Base-by-base conservation (phyloP, 2,329 filamentous ascomycete genomes). In the Aspergillus fumigatiaffinis region DNA sequence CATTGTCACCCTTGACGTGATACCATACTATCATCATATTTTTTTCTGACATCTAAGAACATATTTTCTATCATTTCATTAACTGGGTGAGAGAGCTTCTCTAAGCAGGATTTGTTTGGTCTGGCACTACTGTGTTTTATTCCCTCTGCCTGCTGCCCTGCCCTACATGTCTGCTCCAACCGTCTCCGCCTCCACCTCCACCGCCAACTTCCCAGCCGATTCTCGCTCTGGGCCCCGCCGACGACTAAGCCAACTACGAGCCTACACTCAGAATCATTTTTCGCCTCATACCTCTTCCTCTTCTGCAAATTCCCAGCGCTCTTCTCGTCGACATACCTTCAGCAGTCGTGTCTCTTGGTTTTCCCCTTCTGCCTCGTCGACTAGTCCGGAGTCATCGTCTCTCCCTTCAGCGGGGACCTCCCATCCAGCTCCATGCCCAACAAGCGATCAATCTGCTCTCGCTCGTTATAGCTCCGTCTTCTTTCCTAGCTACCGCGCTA, bases 211-310 rank as follows among this genome's bases (percentile, higher is more conserved):
- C 60, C 58, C 68, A 56, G 60, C 71, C 57, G 71, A 73, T 54
- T 58, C 59, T 66, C 72, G 73, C 60, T 64, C 68, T 49, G 68
- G 73, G 53, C 71, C 70, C 54, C 67, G 76, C 58, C 73, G 74
- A 49, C 72, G 75, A 51, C 64, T 77, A 50, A 76, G 73, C 67
- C 73, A 73, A 65, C 67, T 77, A 55, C 71, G 73, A 55, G 67
- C 72, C 44, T 74, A 74, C 62, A 73, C 73, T 2, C 69, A 75
- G 49, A 68, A 66, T 53, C 67, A 70, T 58, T 60, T 66, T 57
- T 63, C 63, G 50, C 53, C 61, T 52, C 62, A 62, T 47, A 60
- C 63, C 46, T 58, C 66, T 35, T 59, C 66, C 32, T 62, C 60
- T 8, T 49, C 66, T 49, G 61, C 59, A 21, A 41, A 50, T 48